Evolutionary conservation across 139 green algal genomes (phyloP).

Genomic region (Micractinium sp.): DNA sequence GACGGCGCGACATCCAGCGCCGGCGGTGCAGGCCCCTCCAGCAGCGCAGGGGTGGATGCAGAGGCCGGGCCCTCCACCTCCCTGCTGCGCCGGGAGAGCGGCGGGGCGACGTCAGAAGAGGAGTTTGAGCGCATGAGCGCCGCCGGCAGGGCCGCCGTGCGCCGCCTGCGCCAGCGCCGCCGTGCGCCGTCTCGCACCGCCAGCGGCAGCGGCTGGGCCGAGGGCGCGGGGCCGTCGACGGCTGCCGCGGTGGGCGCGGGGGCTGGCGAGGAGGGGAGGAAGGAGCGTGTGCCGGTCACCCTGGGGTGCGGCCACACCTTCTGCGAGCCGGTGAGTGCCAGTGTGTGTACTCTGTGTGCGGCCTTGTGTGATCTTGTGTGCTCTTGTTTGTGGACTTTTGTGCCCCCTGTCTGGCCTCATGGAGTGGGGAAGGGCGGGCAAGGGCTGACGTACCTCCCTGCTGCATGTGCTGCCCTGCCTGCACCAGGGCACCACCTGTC

Average conservation of each 20-base stretch:
- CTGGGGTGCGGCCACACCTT: conserved; percentile 68
- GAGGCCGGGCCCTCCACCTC: conserved; percentile 16
- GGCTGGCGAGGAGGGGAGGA: neutral
- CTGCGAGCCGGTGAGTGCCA: conserved; percentile 49
- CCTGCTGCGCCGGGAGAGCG: neutral
- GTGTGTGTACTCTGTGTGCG: no score
- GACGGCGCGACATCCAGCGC: neutral
- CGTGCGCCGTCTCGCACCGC: neutral
- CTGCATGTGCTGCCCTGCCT: neutral
- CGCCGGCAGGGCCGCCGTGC: neutral
- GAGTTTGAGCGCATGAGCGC: conserved; percentile 29
- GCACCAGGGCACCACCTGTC: no score
- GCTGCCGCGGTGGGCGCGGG: neutral
- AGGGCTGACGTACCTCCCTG: no score
- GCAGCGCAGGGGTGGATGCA: neutral
- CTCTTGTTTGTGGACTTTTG: no score
- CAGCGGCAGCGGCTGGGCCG: neutral
- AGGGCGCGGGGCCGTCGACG: conserved; percentile 11
- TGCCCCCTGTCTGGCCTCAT: no score
- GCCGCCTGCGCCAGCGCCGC: neutral
- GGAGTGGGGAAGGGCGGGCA: no score
- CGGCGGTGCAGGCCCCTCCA: neutral
- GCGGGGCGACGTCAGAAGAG: conserved; percentile 6
- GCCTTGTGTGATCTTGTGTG: neutral
- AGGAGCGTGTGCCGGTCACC: conserved; percentile 29